Evolutionary conservation across 2,329 filamentous ascomycete genomes (phyloP).

Genomic region (Helminthosporium solani): DNA sequence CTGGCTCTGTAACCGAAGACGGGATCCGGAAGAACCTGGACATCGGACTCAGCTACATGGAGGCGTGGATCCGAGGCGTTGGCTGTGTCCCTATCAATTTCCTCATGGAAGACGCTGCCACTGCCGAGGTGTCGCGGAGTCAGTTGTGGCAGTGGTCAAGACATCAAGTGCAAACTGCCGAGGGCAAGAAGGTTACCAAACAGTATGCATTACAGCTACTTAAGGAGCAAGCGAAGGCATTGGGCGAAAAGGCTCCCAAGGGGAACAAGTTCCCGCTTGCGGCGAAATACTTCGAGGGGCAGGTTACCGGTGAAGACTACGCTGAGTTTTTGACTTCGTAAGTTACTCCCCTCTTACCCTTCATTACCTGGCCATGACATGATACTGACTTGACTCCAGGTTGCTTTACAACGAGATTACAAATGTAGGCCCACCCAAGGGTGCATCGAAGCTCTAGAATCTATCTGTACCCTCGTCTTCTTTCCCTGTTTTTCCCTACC

Average conservation of each 20-base stretch:
- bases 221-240: conserved; percentile 77
- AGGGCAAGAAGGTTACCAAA: conserved; percentile 93
- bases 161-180: conserved; percentile 71
- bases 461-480: conserved; percentile 1
- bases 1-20: conserved; percentile 85
- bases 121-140: conserved; percentile 88
- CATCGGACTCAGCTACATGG: conserved; percentile 97
- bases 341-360: conserved; percentile 40
- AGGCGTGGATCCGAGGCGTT: conserved; percentile 92
- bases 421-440: conserved; percentile 64
- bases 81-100: conserved; percentile 98
- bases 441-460: conserved; percentile 50
- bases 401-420: conserved; percentile 88
- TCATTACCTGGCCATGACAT: conserved; percentile 4
- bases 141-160: conserved; percentile 97
- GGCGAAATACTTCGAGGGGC: conserved; percentile 85
- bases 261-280: conserved; percentile 92
- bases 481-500: neutral
- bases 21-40: conserved; percentile 97
- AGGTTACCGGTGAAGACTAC: conserved; percentile 97
- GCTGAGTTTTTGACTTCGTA: conserved; percentile 90
- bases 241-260: conserved; percentile 72
- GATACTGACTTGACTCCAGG: conserved; percentile 46
- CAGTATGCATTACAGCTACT: conserved; percentile 83
- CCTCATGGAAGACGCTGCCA: conserved; percentile 97